These are phyloP conservation scores for Hygrophoropsis aurantiaca DNA, from an alignment of 768 basidiomycete genomes.

Conservation along the genomic window DNA sequence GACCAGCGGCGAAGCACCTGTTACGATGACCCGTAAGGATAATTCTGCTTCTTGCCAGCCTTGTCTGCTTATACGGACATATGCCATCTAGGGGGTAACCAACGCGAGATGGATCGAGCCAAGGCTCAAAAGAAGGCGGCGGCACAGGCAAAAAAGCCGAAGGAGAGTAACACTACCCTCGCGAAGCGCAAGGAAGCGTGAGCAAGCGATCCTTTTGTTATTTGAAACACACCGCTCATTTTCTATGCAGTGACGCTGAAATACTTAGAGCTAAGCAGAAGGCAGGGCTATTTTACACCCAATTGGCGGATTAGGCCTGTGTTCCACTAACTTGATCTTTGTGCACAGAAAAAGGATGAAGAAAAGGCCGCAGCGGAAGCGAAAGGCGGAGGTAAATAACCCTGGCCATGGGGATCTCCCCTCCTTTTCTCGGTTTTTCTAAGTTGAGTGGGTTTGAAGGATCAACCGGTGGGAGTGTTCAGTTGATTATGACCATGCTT, in stretches of 20 bases:
- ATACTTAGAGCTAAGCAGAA: conserved; percentile 77
- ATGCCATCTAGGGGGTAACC: conserved; percentile 68
- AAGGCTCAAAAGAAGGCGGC: conserved; percentile 74
- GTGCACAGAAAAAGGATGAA: conserved; percentile 54
- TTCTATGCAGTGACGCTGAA: conserved; percentile 64
- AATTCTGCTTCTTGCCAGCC: neutral
- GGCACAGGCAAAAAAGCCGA: conserved; percentile 56
- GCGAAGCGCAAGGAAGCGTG: conserved; percentile 77
- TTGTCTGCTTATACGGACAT: conserved; percentile 9
- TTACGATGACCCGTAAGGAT: conserved; percentile 56
- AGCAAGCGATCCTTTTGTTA: conserved; percentile 32
- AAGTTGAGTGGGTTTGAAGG: too few relatives aligned
- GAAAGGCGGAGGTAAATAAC: conserved; percentile 35
- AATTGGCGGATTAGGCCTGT: neutral
- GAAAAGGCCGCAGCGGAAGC: conserved; percentile 36
- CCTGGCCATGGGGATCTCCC: conserved; percentile 12
- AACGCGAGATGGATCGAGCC: conserved; percentile 72
- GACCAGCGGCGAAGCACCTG: conserved; percentile 9
- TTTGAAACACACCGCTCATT: conserved; percentile 17
- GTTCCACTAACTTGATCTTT: conserved; percentile 8
- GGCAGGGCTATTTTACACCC: conserved; percentile 39
- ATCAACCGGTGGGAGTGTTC: too few relatives aligned
- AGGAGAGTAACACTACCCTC: conserved; percentile 63
- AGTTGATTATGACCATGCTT: too few relatives aligned
- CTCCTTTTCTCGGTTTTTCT: too few relatives aligned